Conservation (phyloP, 495 filamentous ascomycete genomes). For the Podospora pseudoanserina region DNA sequence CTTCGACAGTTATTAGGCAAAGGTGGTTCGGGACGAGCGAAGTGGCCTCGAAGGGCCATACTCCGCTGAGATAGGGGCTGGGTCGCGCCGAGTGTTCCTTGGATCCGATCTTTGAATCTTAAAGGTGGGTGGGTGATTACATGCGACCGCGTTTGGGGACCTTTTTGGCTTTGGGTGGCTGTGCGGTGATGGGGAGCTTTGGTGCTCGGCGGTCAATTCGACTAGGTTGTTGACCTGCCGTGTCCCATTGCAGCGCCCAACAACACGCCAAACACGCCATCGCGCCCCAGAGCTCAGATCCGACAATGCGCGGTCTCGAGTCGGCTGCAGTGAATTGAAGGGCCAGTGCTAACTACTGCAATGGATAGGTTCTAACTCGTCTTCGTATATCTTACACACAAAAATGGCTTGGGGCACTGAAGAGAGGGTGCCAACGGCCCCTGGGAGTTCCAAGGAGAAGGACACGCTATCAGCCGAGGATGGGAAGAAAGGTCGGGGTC, state of each 20-base stretch:
- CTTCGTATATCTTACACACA: not conserved
- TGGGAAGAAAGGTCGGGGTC: constrained; percentile 55
- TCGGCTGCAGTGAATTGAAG: not conserved
- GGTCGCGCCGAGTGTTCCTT: constrained; percentile 17
- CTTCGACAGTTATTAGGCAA: constrained; percentile 7
- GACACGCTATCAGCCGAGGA: constrained; percentile 42
- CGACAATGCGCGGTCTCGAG: not conserved
- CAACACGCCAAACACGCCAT: not conserved
- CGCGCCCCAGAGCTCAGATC: not conserved
- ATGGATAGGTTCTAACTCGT: constrained; percentile 3
- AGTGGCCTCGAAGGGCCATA: constrained; percentile 23
- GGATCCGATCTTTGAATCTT: constrained; percentile 15
- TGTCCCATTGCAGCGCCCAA: not conserved
- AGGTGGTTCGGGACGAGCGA: constrained; percentile 20
- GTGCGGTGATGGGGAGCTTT: not conserved
- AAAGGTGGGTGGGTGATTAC: constrained; percentile 21
- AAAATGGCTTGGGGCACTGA: constrained; percentile 40
- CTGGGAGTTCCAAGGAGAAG: constrained; percentile 48
- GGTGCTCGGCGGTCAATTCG: too few species aligned
- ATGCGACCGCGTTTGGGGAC: not conserved
- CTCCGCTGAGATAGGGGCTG: constrained; percentile 28
- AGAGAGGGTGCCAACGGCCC: constrained; percentile 34
- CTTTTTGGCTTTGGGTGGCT: not conserved
- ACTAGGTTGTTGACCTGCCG: not conserved
- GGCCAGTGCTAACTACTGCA: not conserved